Evolutionary conservation across 495 filamentous ascomycete species (phyloP).

Genomic region (Aspergillus avenaceus): DNA sequence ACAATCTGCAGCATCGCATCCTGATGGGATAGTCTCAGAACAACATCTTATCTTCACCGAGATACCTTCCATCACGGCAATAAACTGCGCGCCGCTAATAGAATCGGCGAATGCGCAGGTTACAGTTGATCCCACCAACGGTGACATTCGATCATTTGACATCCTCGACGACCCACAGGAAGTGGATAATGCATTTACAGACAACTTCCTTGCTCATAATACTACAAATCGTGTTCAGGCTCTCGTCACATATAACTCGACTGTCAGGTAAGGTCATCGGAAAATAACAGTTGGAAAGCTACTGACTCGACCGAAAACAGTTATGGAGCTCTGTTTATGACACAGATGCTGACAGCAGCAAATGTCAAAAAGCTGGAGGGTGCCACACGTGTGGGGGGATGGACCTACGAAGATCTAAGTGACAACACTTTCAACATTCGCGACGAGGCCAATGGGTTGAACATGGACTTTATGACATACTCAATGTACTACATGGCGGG

Average conservation of each 20-base stretch:
- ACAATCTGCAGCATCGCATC: not conserved
- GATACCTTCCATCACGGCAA: slow-evolving; percentile 15
- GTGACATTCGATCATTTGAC: slow-evolving; percentile 23
- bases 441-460: slow-evolving; percentile 25
- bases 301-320: slow-evolving; percentile 10
- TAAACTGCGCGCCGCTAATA: slow-evolving; percentile 31
- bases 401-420: slow-evolving; percentile 18
- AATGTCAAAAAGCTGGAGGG: slow-evolving; percentile 12
- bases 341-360: slow-evolving; percentile 27
- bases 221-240: not conserved
- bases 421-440: slow-evolving; percentile 38
- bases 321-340: slow-evolving; percentile 31
- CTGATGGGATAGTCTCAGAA: not conserved
- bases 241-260: not conserved
- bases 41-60: slow-evolving; percentile 20
- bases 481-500: slow-evolving; percentile 26
- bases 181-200: slow-evolving; percentile 17
- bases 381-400: slow-evolving; percentile 2
- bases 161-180: slow-evolving; percentile 17
- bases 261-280: not conserved
- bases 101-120: slow-evolving; percentile 27
- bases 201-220: slow-evolving; percentile 24
- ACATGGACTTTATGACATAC: slow-evolving; percentile 39
- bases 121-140: slow-evolving; percentile 23
- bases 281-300: not conserved